A percentile compares a stretch with the other conserved stretches of the same genome.
phyloP scores from a whole-genome alignment of 2,329 filamentous ascomycete species.

The Penicillium sp. region DNA sequence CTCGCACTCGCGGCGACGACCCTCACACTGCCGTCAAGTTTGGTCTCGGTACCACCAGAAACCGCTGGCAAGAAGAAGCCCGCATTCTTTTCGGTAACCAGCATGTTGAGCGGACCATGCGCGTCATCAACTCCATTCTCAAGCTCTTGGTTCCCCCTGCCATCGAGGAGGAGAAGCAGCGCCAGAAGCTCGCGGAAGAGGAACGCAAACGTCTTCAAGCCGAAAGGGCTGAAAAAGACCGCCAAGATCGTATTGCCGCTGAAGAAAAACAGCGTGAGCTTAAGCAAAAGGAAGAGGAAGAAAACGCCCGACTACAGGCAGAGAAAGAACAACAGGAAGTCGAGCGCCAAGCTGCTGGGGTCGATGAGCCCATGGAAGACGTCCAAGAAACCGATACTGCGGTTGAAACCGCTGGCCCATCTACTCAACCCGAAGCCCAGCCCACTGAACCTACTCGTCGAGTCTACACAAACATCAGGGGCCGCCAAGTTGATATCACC shows the following conservation, averaged over 20 bases:
- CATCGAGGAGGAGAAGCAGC: conserved; percentile 73
- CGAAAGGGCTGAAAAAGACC: conserved; percentile 58
- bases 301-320: conserved; percentile 59
- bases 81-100: conserved; percentile 74
- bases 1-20: conserved; percentile 44
- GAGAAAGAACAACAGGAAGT: conserved; percentile 62
- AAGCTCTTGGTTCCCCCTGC: conserved; percentile 77
- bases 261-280: conserved; percentile 73
- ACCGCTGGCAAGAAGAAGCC: conserved; percentile 86
- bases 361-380: conserved; percentile 70
- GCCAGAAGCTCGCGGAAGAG: conserved; percentile 59
- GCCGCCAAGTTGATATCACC: conserved; percentile 87
- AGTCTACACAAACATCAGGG: conserved; percentile 78
- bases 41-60: conserved; percentile 65
- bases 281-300: conserved; percentile 64
- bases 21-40: conserved; percentile 73
- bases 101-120: conserved; percentile 66
- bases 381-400: conserved; percentile 57
- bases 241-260: conserved; percentile 61
- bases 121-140: conserved; percentile 67
- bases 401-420: conserved; percentile 31
- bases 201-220: conserved; percentile 59
- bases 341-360: conserved; percentile 34
- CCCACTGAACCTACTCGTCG: conserved; percentile 55
- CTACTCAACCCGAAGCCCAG: conserved; percentile 45